phyloP scores from a whole-genome alignment of 805 yeast genomes.

The Candida maris region DNA sequence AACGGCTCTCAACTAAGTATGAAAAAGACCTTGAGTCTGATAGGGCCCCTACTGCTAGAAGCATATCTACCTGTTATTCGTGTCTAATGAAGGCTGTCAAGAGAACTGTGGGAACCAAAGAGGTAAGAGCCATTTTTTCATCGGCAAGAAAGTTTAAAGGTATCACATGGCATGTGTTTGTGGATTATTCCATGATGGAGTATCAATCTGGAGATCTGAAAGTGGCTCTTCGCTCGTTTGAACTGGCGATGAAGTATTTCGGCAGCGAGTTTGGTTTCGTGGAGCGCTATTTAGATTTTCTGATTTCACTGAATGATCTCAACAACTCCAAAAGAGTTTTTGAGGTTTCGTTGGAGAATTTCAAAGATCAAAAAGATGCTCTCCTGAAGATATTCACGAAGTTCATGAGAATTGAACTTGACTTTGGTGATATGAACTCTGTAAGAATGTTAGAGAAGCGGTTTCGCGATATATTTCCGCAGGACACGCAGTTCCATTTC shows the following conservation, averaged over 20 bases:
- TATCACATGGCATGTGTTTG: constrained; percentile 71
- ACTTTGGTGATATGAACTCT: constrained; percentile 65
- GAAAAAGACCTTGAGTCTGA: constrained; percentile 18
- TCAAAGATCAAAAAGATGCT: constrained; percentile 37
- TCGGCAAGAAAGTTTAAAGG: constrained; percentile 60
- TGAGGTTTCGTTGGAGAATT: constrained; percentile 66
- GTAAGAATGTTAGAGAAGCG: constrained; percentile 64
- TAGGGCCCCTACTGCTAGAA: constrained; percentile 20
- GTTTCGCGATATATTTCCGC: constrained; percentile 62
- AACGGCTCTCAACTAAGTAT: constrained; percentile 39
- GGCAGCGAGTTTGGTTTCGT: constrained; percentile 57
- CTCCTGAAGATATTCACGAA: constrained; percentile 48
- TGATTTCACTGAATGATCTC: constrained; percentile 63
- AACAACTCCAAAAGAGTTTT: constrained; percentile 74
- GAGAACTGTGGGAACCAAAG: constrained; percentile 43
- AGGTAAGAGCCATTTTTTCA: constrained; percentile 69
- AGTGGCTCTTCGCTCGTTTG: constrained; percentile 73
- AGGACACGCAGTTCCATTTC: constrained; percentile 38
- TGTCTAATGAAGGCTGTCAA: constrained; percentile 69
- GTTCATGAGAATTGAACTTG: constrained; percentile 66
- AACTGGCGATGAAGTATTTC: constrained; percentile 62
- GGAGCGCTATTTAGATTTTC: constrained; percentile 64
- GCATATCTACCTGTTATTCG: constrained; percentile 64
- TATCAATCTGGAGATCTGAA: constrained; percentile 60
- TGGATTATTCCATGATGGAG: constrained; percentile 81